Evolutionary conservation across 495 filamentous ascomycete genomes (phyloP).

Genomic region (Hypomontagnella submonticulosa): DNA sequence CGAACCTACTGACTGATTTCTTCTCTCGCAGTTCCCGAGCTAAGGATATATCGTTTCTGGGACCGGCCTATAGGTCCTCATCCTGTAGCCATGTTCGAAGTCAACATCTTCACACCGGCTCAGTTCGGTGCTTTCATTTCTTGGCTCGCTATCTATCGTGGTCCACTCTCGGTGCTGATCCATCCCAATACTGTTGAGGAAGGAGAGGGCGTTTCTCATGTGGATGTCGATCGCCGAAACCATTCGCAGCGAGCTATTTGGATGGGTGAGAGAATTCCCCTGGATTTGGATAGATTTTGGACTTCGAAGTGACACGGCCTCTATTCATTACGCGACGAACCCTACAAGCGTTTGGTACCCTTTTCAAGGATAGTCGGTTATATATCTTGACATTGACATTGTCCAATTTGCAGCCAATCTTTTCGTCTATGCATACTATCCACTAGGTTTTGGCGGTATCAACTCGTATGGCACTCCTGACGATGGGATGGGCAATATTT

Average conservation of each 20-base stretch:
- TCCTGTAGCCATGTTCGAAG: conserved; percentile 89
- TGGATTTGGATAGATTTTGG: conserved; percentile 72
- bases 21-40: conserved; percentile 73
- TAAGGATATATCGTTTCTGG: conserved; percentile 82
- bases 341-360: too few species aligned
- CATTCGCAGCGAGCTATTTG: conserved; percentile 86
- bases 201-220: conserved; percentile 33
- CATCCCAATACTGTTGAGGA: conserved; percentile 78
- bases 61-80: conserved; percentile 85
- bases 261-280: conserved; percentile 78
- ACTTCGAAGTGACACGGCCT: background rate
- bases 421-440: background rate
- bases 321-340: too few species aligned
- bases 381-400: too few species aligned
- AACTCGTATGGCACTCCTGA: too few species aligned
- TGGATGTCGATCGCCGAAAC: conserved; percentile 64
- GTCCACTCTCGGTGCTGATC: conserved; percentile 80
- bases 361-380: too few species aligned
- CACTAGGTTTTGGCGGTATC: too few species aligned
- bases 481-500: too few species aligned
- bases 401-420: too few species aligned
- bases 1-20: background rate
- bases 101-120: conserved; percentile 84
- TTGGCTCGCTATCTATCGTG: conserved; percentile 86
- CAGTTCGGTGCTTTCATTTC: conserved; percentile 90